phyloP scores from a whole-genome alignment of 2,329 filamentous ascomycete genomes.

The Pseudogymnoascus sp. region DNA sequence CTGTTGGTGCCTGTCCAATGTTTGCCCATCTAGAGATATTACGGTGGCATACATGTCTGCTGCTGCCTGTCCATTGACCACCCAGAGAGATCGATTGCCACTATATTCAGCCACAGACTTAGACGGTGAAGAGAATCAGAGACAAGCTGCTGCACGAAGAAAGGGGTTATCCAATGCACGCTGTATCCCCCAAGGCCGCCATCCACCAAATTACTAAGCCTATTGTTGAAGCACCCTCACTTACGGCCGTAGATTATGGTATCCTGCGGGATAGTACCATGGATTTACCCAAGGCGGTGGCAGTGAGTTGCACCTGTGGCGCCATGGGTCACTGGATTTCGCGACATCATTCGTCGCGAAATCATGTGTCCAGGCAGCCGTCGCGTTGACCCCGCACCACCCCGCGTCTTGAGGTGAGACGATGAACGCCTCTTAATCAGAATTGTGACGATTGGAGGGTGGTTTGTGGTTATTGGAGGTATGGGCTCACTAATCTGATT shows the following conservation, averaged over 20 bases:
- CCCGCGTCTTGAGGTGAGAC: not conserved
- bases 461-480: not conserved
- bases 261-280: not conserved
- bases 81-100: too few species aligned
- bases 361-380: not conserved
- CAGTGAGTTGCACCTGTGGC: not conserved
- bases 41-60: not conserved
- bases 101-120: not conserved
- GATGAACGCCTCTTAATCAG: not conserved
- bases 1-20: not conserved
- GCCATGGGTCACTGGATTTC: conserved; percentile 1
- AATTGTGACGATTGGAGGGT: not conserved
- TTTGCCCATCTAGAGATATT: too few species aligned
- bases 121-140: not conserved
- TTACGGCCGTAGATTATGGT: not conserved
- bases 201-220: not conserved
- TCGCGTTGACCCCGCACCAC: not conserved
- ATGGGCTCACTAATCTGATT: not conserved
- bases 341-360: conserved; percentile 4
- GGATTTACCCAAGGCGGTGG: not conserved
- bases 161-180: not conserved
- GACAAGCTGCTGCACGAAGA: not conserved
- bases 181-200: too few species aligned
- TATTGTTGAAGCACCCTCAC: not conserved
- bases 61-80: not conserved